These are phyloP conservation scores for Phytophthora tentaculata DNA, from an alignment of 352 stramenopile species.

Conservation along the genomic window DNA sequence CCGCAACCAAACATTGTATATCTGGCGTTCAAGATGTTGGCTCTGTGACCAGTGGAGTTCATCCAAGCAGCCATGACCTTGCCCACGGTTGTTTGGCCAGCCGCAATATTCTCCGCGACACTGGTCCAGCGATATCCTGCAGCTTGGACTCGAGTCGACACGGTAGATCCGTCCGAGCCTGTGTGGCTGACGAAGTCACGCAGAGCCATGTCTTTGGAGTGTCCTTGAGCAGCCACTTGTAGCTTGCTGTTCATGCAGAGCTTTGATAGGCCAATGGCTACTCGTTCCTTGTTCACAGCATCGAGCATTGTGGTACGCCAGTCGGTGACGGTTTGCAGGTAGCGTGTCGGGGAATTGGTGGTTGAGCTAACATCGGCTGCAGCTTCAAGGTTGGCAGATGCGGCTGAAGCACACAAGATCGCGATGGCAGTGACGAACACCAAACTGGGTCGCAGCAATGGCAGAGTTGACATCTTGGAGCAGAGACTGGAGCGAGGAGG, in stretches of 20 bases:
- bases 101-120: slow-evolving; percentile 61
- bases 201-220: slow-evolving; percentile 53
- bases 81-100: slow-evolving; percentile 43
- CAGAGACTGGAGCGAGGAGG: slow-evolving; percentile 1
- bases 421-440: slow-evolving; percentile 12
- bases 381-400: too few species aligned
- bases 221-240: slow-evolving; percentile 30
- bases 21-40: slow-evolving; percentile 49
- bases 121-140: slow-evolving; percentile 44
- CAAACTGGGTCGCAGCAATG: slow-evolving; percentile 11
- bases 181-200: slow-evolving; percentile 56
- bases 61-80: slow-evolving; percentile 61
- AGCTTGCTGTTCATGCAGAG: slow-evolving; percentile 55
- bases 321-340: slow-evolving; percentile 16
- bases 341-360: slow-evolving; percentile 4
- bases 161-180: slow-evolving; percentile 51
- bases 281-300: slow-evolving; percentile 56
- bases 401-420: slow-evolving; percentile 4
- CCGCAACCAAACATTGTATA: slow-evolving; percentile 37
- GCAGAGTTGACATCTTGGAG: slow-evolving; percentile 21
- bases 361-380: slow-evolving; percentile 8
- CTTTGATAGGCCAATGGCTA: slow-evolving; percentile 35
- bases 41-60: slow-evolving; percentile 47
- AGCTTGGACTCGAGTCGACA: slow-evolving; percentile 42
- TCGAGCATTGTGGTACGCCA: slow-evolving; percentile 43